Evolutionary conservation across 2,329 filamentous ascomycete genomes (phyloP).

Genomic region (Hansfordia pulvinata): DNA sequence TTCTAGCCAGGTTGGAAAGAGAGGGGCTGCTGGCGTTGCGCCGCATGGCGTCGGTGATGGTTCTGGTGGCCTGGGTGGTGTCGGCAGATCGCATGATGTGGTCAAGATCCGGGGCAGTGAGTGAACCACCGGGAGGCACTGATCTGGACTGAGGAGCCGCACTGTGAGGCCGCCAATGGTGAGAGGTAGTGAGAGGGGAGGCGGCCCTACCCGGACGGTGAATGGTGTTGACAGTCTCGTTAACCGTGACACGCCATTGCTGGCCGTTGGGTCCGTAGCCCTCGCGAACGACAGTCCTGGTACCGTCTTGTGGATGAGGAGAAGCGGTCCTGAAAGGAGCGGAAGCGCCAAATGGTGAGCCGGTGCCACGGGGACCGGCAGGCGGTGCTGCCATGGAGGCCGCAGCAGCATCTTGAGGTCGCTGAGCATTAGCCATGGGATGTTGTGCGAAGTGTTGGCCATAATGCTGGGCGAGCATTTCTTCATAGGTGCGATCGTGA

Average conservation of each 20-base stretch:
- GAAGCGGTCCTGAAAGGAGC: constrained; percentile 15
- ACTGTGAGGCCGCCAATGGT: constrained; percentile 3
- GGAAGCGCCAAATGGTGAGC: too few species aligned
- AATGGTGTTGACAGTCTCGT: constrained; percentile 21
- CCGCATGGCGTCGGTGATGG: constrained; percentile 34
- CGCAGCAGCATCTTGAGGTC: too few species aligned
- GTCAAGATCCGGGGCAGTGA: constrained; percentile 29
- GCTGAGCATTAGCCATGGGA: too few species aligned
- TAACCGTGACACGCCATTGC: constrained; percentile 36
- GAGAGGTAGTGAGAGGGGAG: constrained; percentile 9
- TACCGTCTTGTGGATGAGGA: constrained; percentile 18
- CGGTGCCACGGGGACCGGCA: constrained; percentile 11
- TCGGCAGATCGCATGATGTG: constrained; percentile 32
- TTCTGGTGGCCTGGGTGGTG: constrained; percentile 25
- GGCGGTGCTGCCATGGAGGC: constrained; percentile 7
- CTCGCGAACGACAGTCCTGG: constrained; percentile 32
- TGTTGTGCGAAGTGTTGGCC: neutral
- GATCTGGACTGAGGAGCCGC: constrained; percentile 9
- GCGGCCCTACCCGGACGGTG: constrained; percentile 8
- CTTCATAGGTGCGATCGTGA: too few species aligned
- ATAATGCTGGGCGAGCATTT: constrained; percentile 23
- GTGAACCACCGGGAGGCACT: constrained; percentile 13
- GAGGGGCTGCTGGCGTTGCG: constrained; percentile 34
- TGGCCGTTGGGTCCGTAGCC: constrained; percentile 34
- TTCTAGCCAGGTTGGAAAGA: constrained; percentile 19